phyloP scores from a whole-genome alignment of 1,284 basidiomycete genomes.

The Exobasidium rhododendri region DNA sequence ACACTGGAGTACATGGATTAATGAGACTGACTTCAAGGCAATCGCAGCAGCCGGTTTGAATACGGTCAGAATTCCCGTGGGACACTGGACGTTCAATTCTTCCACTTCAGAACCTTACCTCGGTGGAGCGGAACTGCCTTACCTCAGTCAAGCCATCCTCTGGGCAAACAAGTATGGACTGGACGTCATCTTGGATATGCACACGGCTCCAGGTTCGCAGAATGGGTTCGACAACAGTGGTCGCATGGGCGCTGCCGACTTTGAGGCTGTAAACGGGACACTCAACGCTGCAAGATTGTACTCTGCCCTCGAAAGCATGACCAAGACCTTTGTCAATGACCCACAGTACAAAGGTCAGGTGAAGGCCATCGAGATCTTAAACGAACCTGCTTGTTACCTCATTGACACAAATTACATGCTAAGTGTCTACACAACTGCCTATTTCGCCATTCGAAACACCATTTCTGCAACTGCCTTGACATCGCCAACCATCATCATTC shows the following conservation, averaged over 20 bases:
- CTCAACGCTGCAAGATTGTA: not conserved
- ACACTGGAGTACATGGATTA: constrained; percentile 54
- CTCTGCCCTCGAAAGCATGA: constrained; percentile 12
- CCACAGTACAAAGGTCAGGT: constrained; percentile 20
- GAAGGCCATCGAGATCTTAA: constrained; percentile 19
- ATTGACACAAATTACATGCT: constrained; percentile 37
- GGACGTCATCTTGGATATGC: constrained; percentile 55
- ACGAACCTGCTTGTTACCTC: constrained; percentile 15
- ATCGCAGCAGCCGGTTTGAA: constrained; percentile 52
- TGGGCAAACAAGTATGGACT: constrained; percentile 30
- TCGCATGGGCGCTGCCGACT: constrained; percentile 1
- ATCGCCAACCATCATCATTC: constrained; percentile 52
- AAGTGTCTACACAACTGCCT: constrained; percentile 46
- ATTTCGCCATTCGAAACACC: constrained; percentile 36
- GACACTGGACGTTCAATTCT: constrained; percentile 13
- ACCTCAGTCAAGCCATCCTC: constrained; percentile 13
- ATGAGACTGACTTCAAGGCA: constrained; percentile 56
- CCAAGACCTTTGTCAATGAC: constrained; percentile 20
- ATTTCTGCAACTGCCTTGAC: constrained; percentile 23
- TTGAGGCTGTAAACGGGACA: not conserved
- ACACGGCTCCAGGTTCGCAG: constrained; percentile 45
- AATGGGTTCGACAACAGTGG: constrained; percentile 22
- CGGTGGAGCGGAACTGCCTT: constrained; percentile 9
- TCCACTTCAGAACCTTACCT: constrained; percentile 12
- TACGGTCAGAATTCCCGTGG: constrained; percentile 40